Conservation (phyloP, 352 stramenopile species). For the Blastocystis sp. region DNA sequence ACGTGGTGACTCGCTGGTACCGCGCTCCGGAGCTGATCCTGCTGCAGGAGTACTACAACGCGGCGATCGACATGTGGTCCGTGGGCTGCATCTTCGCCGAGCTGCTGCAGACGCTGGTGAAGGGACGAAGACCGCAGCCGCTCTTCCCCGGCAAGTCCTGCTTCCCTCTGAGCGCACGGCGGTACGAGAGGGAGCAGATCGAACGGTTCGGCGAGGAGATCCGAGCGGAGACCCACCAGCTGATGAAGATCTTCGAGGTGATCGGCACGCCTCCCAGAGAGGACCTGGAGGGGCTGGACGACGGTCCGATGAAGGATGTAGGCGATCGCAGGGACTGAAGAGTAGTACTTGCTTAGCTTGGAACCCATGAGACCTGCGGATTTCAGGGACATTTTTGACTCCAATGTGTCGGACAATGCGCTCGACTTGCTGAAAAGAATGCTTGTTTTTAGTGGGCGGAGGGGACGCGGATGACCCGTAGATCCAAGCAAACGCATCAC, state of each 20-base stretch:
- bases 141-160: constrained; percentile 68
- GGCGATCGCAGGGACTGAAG: background rate
- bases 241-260: constrained; percentile 89
- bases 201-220: constrained; percentile 63
- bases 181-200: constrained; percentile 59
- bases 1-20: constrained; percentile 89
- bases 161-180: constrained; percentile 66
- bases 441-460: constrained; percentile 70
- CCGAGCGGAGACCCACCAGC: constrained; percentile 71
- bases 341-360: constrained; percentile 61
- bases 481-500: constrained; percentile 89
- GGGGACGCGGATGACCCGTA: background rate
- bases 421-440: constrained; percentile 77
- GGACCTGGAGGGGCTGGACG: constrained; percentile 69
- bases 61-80: constrained; percentile 71
- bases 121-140: constrained; percentile 69
- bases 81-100: constrained; percentile 86
- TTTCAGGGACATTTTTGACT: constrained; percentile 70
- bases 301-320: constrained; percentile 61
- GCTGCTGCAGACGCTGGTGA: constrained; percentile 73
- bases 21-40: constrained; percentile 87
- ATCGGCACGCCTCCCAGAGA: constrained; percentile 81
- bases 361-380: constrained; percentile 18
- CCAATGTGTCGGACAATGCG: constrained; percentile 68
- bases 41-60: constrained; percentile 70